Conservation (phyloP, 257 asterid species). For the Verbascum thapsus region DNA sequence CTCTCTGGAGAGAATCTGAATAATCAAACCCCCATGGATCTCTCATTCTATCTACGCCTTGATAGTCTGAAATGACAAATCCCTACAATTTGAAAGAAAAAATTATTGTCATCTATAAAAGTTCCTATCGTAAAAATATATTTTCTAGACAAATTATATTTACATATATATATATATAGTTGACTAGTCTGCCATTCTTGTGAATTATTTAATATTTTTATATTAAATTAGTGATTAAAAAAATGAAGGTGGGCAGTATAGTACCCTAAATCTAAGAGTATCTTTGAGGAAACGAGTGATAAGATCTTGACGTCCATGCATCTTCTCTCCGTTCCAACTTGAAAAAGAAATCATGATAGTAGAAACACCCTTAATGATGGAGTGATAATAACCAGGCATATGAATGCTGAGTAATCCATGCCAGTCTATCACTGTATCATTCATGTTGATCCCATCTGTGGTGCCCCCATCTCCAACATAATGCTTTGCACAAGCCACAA, state of each 20-base stretch:
- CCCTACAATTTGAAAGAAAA: slow-evolving; percentile 10
- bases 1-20: slow-evolving; percentile 11
- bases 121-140: background rate
- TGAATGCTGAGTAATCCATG: slow-evolving; percentile 22
- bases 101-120: background rate
- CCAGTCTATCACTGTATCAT: slow-evolving; percentile 23
- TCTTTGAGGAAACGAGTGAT: slow-evolving; percentile 15
- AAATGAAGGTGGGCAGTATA: background rate
- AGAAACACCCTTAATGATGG: slow-evolving; percentile 23
- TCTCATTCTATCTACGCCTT: slow-evolving; percentile 21
- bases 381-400: slow-evolving; percentile 20
- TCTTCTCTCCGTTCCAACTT: slow-evolving; percentile 26
- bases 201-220: too few relatives aligned
- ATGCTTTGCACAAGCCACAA: slow-evolving; percentile 28
- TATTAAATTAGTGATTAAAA: background rate
- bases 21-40: background rate
- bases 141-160: background rate
- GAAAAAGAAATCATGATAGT: slow-evolving; percentile 23
- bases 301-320: slow-evolving; percentile 19
- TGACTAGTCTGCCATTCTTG: background rate
- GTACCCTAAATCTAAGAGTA: slow-evolving; percentile 27
- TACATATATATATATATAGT: background rate
- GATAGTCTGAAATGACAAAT: slow-evolving; percentile 26
- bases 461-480: slow-evolving; percentile 26
- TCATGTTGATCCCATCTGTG: slow-evolving; percentile 21